Percentiles rank a stretch among this genome's conserved stretches.
Conservation (phyloP, 345 rosid species). For the Sisymbrium irio region DNA sequence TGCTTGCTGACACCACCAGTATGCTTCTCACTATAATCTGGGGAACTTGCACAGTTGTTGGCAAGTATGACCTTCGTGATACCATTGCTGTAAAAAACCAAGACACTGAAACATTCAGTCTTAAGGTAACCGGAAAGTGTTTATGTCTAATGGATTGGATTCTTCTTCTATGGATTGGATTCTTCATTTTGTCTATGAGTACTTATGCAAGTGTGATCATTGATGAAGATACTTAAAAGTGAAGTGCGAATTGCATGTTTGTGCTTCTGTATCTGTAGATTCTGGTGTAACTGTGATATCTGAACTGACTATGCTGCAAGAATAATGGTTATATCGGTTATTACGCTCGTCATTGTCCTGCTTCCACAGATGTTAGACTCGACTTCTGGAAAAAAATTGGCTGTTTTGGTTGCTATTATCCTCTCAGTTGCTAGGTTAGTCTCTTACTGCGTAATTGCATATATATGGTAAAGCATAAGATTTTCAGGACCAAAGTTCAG, state of each 20-base stretch:
- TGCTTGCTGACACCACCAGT: constrained; percentile 84
- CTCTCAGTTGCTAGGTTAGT: constrained; percentile 55
- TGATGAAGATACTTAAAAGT: too few relatives aligned
- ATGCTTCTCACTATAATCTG: constrained; percentile 81
- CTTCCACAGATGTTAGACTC: constrained; percentile 66
- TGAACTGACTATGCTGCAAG: constrained; percentile 84
- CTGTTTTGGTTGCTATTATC: constrained; percentile 63
- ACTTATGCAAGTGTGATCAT: too few relatives aligned
- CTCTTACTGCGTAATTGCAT: constrained; percentile 79
- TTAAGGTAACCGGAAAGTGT: constrained; percentile 43
- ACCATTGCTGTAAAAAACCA: constrained; percentile 51
- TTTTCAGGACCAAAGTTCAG: neutral
- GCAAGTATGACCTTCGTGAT: constrained; percentile 66
- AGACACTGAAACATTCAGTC: constrained; percentile 49
- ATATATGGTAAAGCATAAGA: constrained; percentile 61
- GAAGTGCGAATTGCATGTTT: too few relatives aligned
- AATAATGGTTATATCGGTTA: constrained; percentile 75
- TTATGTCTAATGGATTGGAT: neutral
- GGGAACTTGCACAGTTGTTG: constrained; percentile 77
- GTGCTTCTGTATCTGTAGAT: constrained; percentile 50
- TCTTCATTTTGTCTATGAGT: too few relatives aligned
- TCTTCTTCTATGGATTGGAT: too few relatives aligned
- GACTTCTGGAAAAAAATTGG: constrained; percentile 65
- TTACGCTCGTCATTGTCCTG: constrained; percentile 85
- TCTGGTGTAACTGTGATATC: constrained; percentile 69